Percentiles rank a stretch among this genome's conserved stretches.
Conservation (phyloP, 208 protist species). For the Naegleria lovaniensis region DNA sequence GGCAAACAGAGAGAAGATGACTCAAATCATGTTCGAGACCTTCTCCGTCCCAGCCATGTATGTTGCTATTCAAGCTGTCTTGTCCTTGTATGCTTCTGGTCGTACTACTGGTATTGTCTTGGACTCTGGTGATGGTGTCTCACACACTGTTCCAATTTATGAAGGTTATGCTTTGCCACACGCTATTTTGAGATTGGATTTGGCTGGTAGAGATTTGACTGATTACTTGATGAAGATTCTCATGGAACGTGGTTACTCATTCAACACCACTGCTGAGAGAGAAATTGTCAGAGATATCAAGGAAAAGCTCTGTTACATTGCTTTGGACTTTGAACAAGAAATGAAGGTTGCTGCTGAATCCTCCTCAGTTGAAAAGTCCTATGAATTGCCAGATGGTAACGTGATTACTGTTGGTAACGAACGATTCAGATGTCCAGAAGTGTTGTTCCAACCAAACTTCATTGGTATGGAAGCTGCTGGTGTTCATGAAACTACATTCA, state of each 20-base stretch:
- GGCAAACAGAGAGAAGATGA: constrained; percentile 78
- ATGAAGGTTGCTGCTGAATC: constrained; percentile 49
- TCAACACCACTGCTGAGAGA: constrained; percentile 66
- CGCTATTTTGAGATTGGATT: constrained; percentile 71
- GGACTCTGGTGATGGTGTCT: constrained; percentile 97
- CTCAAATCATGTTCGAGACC: constrained; percentile 92
- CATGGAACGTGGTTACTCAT: constrained; percentile 66
- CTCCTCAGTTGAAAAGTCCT: constrained; percentile 45
- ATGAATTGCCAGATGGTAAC: constrained; percentile 69
- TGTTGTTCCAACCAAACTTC: constrained; percentile 89
- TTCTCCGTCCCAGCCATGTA: constrained; percentile 86
- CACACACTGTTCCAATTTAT: constrained; percentile 95
- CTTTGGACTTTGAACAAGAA: constrained; percentile 85
- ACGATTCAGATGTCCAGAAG: constrained; percentile 86
- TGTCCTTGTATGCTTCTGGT: constrained; percentile 94
- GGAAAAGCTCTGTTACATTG: constrained; percentile 74
- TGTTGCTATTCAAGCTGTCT: constrained; percentile 75
- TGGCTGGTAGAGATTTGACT: constrained; percentile 85
- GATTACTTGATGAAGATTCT: constrained; percentile 85
- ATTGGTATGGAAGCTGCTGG: constrained; percentile 83
- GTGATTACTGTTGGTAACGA: constrained; percentile 75
- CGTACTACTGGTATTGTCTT: constrained; percentile 94
- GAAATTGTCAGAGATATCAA: constrained; percentile 74
- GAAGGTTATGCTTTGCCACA: constrained; percentile 81
- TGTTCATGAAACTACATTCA: constrained; percentile 89